Evolutionary conservation across 495 filamentous ascomycete species (phyloP), one percentile per base, ranked within the genome.

Genomic region (Aspergillus homomorphus): DNA sequence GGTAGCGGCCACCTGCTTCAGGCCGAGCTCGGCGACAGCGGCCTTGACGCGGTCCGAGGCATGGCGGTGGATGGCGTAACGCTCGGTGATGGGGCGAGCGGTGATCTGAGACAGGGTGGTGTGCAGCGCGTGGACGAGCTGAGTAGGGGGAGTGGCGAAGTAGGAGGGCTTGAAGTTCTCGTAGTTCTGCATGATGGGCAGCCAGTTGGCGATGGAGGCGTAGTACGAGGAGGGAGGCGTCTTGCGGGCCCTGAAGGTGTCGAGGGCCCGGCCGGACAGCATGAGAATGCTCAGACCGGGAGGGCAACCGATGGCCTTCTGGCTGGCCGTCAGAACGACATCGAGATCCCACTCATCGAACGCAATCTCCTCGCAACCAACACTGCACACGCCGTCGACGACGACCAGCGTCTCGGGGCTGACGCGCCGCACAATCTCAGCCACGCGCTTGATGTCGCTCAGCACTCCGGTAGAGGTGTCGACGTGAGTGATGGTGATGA

Each of bases 151-250:
- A 14, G 94, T 98, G 24, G 94, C 94, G 71, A 98, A 98, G 79
- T 98, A 98, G 14, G 91, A 96, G 44, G 95, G 84, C 76, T 98
- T 98, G 76, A 89, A 87, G 63, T 89, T 90, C 78, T 98, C 94
- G 77, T 98, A 98, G 71, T 96, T 96, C 78, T 92, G 85, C 94
- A 98, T 98, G 68, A 98, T 95, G 52, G 93, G 94, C 42, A 93
- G 80, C 94, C 94, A 98, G 74, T 98, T 98, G 78, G 88, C 91
- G 77, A 97, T 90, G 2, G 89, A 93, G 24, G 90, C 92, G 71
- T 96, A 98, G 80, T 96, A 98, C 8, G 91, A 87, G 8, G 82
- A 77, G 1, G 92, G 89, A 4, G 87, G 87, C 19, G 85, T 86
- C 77, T 89, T 89, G 63, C 94, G 84, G 63, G 77, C 82, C 68